Percentiles rank a stretch among this genome's conserved stretches.
Conservation (phyloP, 192 early-diverging fungal genomes). For the Chytriomyces sp. region DNA sequence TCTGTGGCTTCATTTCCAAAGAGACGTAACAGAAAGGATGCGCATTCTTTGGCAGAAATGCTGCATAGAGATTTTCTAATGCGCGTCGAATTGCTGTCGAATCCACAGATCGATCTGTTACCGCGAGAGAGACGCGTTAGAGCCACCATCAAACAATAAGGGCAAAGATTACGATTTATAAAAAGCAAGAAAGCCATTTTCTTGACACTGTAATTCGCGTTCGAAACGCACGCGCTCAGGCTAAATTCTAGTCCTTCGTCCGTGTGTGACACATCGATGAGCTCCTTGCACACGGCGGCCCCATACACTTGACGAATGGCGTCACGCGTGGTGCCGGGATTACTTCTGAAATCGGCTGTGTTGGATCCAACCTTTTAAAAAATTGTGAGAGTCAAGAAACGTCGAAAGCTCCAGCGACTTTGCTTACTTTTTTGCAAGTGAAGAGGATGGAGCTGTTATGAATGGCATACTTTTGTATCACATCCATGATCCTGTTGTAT, state of each 20-base stretch:
- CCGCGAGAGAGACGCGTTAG: neutral
- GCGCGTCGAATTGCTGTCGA: slow-evolving; percentile 76
- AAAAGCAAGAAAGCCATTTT: slow-evolving; percentile 87
- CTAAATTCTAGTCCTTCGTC: slow-evolving; percentile 58
- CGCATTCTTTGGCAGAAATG: slow-evolving; percentile 80
- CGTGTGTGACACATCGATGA: slow-evolving; percentile 65
- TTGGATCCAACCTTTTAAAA: slow-evolving; percentile 53
- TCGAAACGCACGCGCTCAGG: slow-evolving; percentile 81
- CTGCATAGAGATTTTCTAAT: slow-evolving; percentile 79
- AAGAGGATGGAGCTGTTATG: slow-evolving; percentile 85
- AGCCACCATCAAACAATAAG: neutral
- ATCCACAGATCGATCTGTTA: slow-evolving; percentile 87
- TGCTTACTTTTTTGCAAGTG: slow-evolving; percentile 82
- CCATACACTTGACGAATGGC: slow-evolving; percentile 89
- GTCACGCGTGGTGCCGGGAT: slow-evolving; percentile 62
- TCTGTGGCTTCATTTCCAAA: slow-evolving; percentile 82
- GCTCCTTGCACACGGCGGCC: slow-evolving; percentile 71
- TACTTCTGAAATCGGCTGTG: slow-evolving; percentile 79
- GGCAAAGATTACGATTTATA: slow-evolving; percentile 79
- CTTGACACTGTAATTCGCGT: slow-evolving; percentile 85
- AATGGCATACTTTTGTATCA: slow-evolving; percentile 90
- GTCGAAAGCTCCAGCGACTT: neutral
- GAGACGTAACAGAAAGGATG: slow-evolving; percentile 92
- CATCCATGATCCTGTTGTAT: slow-evolving; percentile 86
- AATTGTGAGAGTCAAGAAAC: neutral